Base-by-base conservation (phyloP, 169 alveolate species). In the Cryptosporidium sp. region DNA sequence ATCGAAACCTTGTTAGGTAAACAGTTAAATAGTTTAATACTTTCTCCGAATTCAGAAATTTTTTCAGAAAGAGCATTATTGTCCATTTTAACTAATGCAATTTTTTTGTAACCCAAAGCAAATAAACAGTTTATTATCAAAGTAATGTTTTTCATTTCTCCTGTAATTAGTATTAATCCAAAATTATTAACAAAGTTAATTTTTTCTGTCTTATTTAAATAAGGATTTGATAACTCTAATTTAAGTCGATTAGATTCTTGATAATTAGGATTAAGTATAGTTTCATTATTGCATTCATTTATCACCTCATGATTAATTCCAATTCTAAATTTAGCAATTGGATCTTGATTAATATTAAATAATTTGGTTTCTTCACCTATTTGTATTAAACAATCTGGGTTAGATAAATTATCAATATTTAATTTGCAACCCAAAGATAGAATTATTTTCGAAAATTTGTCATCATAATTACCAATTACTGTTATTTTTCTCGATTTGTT, bases 351-450 rank as follows among this genome's bases (percentile, higher is more conserved):
- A 14, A 56, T n/a, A 52, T 18, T 33, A 69, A 39, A 60, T 26
- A 52, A 29, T 26, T 60, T 14, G 0, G 23, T 26, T 0, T 51
- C 62, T 9, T 35, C 53, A 31, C 72, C 86, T 53, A 73, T 73
- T 52, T 58, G 35, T 23, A 73, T 35, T 56, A 73, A n/a, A 39
- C 86, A 73, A 18, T 73, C 86, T 31, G 86, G 86, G 1, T 18
- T 12, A 29, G 21, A 16, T 73, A 18, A 53, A 52, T 26, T 62
- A 31, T 44, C 69, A 7, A 73, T 18, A 6, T 31, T 37, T 14
- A 53, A 37, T 39, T 73, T 73, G 56, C 86, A 73, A 1, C 86
- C 86, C 37, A 73, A 37, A 7, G 86, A 73, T 16, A 21, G 21
- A 16, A 73, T 26, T 60, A 58, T n/a, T 53, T 73, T 39, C 16